Conservation (phyloP, 2,329 filamentous ascomycete genomes). For the Teratosphaeria zuluensis region DNA sequence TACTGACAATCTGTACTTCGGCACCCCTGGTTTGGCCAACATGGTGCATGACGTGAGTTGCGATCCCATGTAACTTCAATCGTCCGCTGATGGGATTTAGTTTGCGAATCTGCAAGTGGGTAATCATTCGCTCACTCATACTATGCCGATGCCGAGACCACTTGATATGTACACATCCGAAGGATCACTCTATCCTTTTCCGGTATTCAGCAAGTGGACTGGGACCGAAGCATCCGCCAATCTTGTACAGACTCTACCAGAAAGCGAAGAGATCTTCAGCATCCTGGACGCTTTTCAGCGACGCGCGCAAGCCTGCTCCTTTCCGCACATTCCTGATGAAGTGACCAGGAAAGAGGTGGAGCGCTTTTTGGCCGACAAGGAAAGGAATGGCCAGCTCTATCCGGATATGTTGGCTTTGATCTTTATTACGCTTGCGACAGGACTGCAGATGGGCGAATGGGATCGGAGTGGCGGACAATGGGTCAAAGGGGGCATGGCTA, state of each 20-base stretch:
- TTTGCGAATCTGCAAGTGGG: slow-evolving; percentile 35
- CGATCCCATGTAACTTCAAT: not conserved
- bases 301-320: slow-evolving; percentile 35
- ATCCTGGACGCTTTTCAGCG: slow-evolving; percentile 35
- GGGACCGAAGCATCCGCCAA: slow-evolving; percentile 11
- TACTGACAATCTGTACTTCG: slow-evolving; percentile 41
- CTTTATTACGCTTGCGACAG: slow-evolving; percentile 38
- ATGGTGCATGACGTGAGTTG: slow-evolving; percentile 37
- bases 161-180: slow-evolving; percentile 33
- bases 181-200: slow-evolving; percentile 34
- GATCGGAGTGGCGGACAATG: slow-evolving; percentile 32
- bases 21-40: slow-evolving; percentile 39
- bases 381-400: slow-evolving; percentile 33
- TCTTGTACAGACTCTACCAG: slow-evolving; percentile 29
- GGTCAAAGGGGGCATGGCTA: slow-evolving; percentile 27
- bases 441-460: slow-evolving; percentile 37
- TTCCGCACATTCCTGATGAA: slow-evolving; percentile 36
- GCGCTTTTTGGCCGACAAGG: slow-evolving; percentile 33
- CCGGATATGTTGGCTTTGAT: slow-evolving; percentile 41
- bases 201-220: slow-evolving; percentile 29
- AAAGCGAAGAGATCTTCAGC: slow-evolving; percentile 28
- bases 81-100: slow-evolving; percentile 11
- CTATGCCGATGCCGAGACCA: slow-evolving; percentile 27
- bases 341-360: slow-evolving; percentile 35
- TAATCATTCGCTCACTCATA: slow-evolving; percentile 34